phyloP scores from a whole-genome alignment of 2,329 filamentous ascomycete genomes.

The Phaeophleospora eucalypticola region DNA sequence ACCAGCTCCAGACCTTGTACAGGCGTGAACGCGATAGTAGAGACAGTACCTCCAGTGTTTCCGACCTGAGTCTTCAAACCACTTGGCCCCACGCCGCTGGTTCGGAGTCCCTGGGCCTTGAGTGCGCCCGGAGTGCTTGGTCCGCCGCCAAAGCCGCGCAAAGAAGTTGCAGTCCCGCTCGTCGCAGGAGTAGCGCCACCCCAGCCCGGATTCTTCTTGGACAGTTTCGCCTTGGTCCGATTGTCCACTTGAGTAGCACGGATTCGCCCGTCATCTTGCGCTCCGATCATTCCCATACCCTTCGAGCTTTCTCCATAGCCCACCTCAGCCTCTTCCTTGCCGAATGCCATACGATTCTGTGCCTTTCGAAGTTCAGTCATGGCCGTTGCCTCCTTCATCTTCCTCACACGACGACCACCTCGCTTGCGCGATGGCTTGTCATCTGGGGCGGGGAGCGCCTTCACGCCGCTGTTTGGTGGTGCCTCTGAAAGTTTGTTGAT shows the following conservation, averaged over 20 bases:
- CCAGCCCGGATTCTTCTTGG: conserved; percentile 95
- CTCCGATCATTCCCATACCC: conserved; percentile 93
- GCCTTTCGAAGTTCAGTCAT: conserved; percentile 96
- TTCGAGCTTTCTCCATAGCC: conserved; percentile 86
- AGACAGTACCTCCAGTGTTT: conserved; percentile 55
- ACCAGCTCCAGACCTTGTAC: conserved; percentile 93
- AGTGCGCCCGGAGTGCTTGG: conserved; percentile 64
- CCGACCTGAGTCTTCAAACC: conserved; percentile 28
- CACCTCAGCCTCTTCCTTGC: conserved; percentile 89
- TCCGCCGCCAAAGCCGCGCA: conserved; percentile 68
- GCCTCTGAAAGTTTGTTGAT: conserved; percentile 91
- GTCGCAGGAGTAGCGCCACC: conserved; percentile 59
- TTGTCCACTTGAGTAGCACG: conserved; percentile 86
- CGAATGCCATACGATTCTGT: conserved; percentile 93
- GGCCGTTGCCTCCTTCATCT: conserved; percentile 92
- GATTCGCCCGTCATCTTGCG: conserved; percentile 81
- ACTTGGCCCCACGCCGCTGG: conserved; percentile 67
- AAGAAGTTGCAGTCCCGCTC: conserved; percentile 71
- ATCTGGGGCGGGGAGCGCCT: conserved; percentile 85
- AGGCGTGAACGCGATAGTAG: conserved; percentile 86
- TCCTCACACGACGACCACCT: conserved; percentile 81
- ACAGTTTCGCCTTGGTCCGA: conserved; percentile 86
- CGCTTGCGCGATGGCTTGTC: conserved; percentile 93
- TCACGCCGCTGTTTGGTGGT: conserved; percentile 79
- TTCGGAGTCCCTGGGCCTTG: conserved; percentile 72